A percentile compares a stretch with the other conserved stretches of the same genome.
Conservation (phyloP, 139 green algal genomes). For the Chlamydomonas sphaeroides region DNA sequence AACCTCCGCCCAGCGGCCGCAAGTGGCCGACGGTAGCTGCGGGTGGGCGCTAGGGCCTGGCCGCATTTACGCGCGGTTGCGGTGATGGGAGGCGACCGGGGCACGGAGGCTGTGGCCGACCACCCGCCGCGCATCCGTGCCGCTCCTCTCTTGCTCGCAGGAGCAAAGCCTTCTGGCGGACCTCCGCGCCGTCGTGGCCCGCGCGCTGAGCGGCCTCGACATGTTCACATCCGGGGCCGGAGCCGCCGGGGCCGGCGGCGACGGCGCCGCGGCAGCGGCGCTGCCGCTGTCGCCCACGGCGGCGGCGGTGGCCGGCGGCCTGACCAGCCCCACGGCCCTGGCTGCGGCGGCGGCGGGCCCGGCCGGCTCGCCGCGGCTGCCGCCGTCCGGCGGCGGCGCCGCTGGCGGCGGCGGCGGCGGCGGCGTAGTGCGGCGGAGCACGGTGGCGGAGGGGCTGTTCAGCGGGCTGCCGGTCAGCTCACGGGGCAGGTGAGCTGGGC, state of each 20-base stretch:
- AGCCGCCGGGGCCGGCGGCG: no score
- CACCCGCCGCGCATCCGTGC: no score
- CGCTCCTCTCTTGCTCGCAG: no score
- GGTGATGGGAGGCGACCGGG: no score
- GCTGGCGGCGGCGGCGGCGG: background rate
- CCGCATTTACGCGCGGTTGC: no score
- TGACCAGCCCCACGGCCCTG: background rate
- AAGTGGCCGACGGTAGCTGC: no score
- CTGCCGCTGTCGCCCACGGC: background rate
- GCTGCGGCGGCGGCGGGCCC: background rate
- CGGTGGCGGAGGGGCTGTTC: constrained; percentile 73
- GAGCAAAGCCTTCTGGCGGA: constrained; percentile 92
- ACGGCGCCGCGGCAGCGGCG: background rate
- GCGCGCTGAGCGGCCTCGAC: constrained; percentile 88
- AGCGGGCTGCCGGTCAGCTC: constrained; percentile 62
- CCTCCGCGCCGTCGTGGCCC: constrained; percentile 84
- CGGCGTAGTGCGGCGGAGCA: constrained; percentile 41
- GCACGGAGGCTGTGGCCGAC: no score
- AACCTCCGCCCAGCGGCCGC: no score
- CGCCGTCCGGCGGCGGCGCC: background rate
- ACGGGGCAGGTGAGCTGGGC: background rate
- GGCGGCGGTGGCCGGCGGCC: background rate
- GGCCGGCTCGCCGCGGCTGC: background rate
- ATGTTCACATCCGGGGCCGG: constrained; percentile 71
- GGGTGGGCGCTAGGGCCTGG: no score